A percentile compares a stretch with the other conserved stretches of the same genome.
Conservation (phyloP, 139 green algal genomes). For the Penium margaritaceum region DNA sequence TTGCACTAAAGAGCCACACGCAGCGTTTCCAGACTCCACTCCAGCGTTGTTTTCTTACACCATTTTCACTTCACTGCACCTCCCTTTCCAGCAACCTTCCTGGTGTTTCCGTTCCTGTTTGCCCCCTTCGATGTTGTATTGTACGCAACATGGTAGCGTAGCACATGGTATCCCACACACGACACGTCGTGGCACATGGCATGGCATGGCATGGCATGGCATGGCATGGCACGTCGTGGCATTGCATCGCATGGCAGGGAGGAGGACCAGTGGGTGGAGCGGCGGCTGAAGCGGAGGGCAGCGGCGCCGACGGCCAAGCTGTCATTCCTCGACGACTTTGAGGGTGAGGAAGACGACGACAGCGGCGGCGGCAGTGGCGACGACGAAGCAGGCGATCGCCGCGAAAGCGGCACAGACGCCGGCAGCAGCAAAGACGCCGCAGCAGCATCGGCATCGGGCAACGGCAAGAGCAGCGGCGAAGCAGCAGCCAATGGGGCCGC, state of each 20-base stretch:
- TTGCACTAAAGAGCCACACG: not conserved
- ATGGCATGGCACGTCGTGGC: too few relatives aligned
- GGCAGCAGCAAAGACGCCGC: not conserved
- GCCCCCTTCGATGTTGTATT: too few relatives aligned
- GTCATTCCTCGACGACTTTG: slow-evolving; percentile 30
- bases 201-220: not conserved
- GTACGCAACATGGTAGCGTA: too few relatives aligned
- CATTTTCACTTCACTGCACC: not conserved
- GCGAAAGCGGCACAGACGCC: not conserved
- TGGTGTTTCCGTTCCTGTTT: not conserved
- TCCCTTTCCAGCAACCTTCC: not conserved
- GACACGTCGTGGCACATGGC: too few relatives aligned
- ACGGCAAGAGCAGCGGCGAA: too few relatives aligned
- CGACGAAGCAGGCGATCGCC: not conserved
- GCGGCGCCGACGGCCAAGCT: not conserved
- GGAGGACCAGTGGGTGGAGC: slow-evolving; percentile 18
- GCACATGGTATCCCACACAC: too few relatives aligned
- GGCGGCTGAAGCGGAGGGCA: slow-evolving; percentile 23
- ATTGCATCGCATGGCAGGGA: slow-evolving; percentile 5
- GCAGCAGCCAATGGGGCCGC: too few relatives aligned
- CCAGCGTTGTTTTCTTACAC: not conserved
- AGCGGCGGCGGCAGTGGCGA: slow-evolving; percentile 1
- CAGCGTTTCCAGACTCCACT: not conserved
- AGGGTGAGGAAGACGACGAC: slow-evolving; percentile 37
- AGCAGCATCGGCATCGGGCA: not conserved